Base-by-base conservation (phyloP, 768 basidiomycete species). In the Auriscalpium orientale region DNA sequence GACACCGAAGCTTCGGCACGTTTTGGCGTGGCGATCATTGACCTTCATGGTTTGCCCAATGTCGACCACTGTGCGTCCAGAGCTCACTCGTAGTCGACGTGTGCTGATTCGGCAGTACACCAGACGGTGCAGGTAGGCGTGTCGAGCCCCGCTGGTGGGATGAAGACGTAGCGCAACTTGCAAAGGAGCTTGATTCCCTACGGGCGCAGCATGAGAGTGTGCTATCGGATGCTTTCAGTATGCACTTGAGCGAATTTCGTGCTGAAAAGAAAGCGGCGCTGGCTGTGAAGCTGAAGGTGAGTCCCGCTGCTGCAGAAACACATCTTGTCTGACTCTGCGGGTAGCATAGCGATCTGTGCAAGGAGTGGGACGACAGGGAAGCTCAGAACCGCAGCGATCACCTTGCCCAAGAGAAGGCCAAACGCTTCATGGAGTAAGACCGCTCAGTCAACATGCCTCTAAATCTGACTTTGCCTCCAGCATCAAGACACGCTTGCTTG, bases 381-480 rank as follows among this genome's bases (percentile, higher is more conserved):
- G 44, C 40, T 15, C 11, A 18, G 6, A 46, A 49, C 37, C 58
- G 58, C 37, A 48, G 12, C 35, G 51, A 20, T 15, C 16, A 15
- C 48, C 48, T 59, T 16, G 46, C 54, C 34, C 47, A 56, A 21
- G 40, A 44, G 37, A 56, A 43, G 34, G 21, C 2, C 4, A 56
- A 53, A 18, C 58, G 58, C 21, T 56, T 59, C 10, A 51, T 56
- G 43, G 38, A 59, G 58, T 59, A 2, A 46, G 12, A 7, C 4
- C 28, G 13, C 15, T 15, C 10, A n/a, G 9, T 20, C 4, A 2
- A 4, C 21, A 18, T 28, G 11, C 13, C 15, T 5, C 2, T 2
- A 46, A 52, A 21, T 47, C 35, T 9, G 18, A 37, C 35, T 9
- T 35, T n/a, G 20, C 46, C 48, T 11, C n/a, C 46, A 59, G 58